Evolutionary conservation across 2,329 filamentous ascomycete genomes (phyloP).

Genomic region (Alternaria sp.): DNA sequence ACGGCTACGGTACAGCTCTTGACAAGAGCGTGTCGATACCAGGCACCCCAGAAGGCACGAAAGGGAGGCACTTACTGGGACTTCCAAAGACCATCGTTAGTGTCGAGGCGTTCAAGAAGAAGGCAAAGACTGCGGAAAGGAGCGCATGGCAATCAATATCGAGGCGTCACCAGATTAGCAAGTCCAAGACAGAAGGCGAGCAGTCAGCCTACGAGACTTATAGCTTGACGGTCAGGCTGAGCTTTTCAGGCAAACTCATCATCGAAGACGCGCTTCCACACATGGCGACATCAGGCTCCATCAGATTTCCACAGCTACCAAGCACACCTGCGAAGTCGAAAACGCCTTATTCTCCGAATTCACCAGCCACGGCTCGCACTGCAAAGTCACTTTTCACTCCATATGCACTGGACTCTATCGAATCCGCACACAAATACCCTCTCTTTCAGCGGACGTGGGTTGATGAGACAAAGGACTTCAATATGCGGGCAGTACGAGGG

Average conservation of each 20-base stretch:
- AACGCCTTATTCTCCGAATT: not conserved
- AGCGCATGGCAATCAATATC: conserved; percentile 11
- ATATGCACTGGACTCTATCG: not conserved
- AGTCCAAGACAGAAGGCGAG: not conserved
- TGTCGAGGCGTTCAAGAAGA: not conserved
- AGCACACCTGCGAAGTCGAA: not conserved
- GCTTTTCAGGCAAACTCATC: conserved; percentile 20
- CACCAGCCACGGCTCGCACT: not conserved
- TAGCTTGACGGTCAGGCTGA: conserved; percentile 19
- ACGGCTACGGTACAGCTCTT: not conserved
- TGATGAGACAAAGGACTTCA: conserved; percentile 32
- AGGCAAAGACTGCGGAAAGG: not conserved
- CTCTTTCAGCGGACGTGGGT: conserved; percentile 27
- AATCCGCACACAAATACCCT: conserved; percentile 1
- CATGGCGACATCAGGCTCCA: not conserved
- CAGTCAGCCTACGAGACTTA: conserved; percentile 6
- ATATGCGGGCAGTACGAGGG: conserved; percentile 14
- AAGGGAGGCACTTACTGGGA: not conserved
- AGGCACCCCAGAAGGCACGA: not conserved
- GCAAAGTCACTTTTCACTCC: not conserved
- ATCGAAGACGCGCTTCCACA: conserved; percentile 4
- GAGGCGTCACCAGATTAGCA: not conserved
- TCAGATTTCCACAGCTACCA: not conserved
- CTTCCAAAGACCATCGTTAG: not conserved
- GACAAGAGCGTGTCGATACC: not conserved